Evolutionary conservation across 345 rosid genomes (phyloP), one percentile per base, ranked within the genome.

Genomic region (Populus euphratica): DNA sequence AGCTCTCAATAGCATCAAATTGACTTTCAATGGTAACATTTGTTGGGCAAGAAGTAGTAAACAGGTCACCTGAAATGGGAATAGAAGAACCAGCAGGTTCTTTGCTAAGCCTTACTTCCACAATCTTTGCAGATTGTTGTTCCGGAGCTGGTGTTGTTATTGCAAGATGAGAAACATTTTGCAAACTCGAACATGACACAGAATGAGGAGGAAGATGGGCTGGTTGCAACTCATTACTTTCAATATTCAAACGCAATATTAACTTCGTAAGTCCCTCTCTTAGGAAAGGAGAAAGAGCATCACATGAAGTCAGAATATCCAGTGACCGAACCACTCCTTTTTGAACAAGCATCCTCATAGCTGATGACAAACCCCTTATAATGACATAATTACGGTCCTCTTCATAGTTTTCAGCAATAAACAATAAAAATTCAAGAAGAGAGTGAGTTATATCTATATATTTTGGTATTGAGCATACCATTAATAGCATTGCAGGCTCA

Each of bases 401-500:
- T 50, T 93, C 97, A 76, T 87, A 91, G 77, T 86, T 88, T 33
- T 95, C 97, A 59, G 78, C 87, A 33, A 95, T 88, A 69, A 90
- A 90, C 72, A 93, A 82, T 84, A 95, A 85, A 80, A 87, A 91
- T 13, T 93, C 99, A 61, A 95, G 91, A 65, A 93, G 93, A 39
- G 88, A 78, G 75, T 79, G 83, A 62, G 98, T 90, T 33, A 93
- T 86, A 67, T 82, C 90, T 29, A 84, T 79, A 56, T 93, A 91
- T 71, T 85, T 81, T 5, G 91, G 96, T 49, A 93, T 83, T 8
- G 99, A 95, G 86, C 82, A 86, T 27, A 87, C 84, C 94, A 95
- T 90, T 80, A 95, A 80, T 5, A 87, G 82, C 81, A 93, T 81
- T 41, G 97, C 98, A n/a, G 96, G 99, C 85, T 95, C 99, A 33